Evolutionary conservation across 148 eudicot genomes (phyloP).

Genomic region (Nepenthes gracilis): DNA sequence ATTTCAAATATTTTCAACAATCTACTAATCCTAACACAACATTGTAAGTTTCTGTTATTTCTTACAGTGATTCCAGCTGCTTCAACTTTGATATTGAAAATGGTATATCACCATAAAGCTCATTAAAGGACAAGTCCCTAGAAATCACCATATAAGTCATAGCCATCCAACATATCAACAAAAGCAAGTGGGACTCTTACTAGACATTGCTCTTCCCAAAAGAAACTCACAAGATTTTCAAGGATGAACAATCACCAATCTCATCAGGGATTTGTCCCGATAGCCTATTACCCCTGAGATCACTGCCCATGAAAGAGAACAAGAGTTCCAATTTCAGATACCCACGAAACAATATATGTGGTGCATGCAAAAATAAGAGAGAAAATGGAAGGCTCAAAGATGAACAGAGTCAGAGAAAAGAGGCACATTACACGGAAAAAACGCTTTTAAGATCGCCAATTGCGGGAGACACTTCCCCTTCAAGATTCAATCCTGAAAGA

Average conservation of each 20-base stretch:
- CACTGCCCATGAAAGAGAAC: slow-evolving; percentile 37
- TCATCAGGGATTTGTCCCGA: slow-evolving; percentile 98
- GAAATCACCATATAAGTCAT: not conserved
- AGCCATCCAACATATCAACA: not conserved
- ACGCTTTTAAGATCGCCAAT: slow-evolving; percentile 74
- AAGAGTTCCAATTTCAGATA: not conserved
- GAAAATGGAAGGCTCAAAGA: not conserved
- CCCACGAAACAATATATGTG: too few relatives aligned
- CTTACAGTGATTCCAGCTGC: slow-evolving; percentile 78
- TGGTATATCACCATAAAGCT: slow-evolving; percentile 81
- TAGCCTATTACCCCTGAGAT: slow-evolving; percentile 62
- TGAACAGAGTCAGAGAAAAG: not conserved
- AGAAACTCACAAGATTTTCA: slow-evolving; percentile 58
- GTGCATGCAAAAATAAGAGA: not conserved
- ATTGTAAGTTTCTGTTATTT: not conserved
- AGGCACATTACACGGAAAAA: slow-evolving; percentile 41
- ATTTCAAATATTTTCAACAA: not conserved
- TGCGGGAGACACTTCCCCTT: slow-evolving; percentile 88
- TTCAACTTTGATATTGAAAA: slow-evolving; percentile 88
- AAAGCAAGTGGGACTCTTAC: too few relatives aligned
- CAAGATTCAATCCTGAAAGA: slow-evolving; percentile 86
- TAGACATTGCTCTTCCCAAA: not conserved
- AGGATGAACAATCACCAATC: slow-evolving; percentile 79
- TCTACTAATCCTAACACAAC: too few relatives aligned
- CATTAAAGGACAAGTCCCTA: slow-evolving; percentile 90